Evolutionary conservation across 169 alveolate species (phyloP).

Genomic region (Plasmodium inui): DNA sequence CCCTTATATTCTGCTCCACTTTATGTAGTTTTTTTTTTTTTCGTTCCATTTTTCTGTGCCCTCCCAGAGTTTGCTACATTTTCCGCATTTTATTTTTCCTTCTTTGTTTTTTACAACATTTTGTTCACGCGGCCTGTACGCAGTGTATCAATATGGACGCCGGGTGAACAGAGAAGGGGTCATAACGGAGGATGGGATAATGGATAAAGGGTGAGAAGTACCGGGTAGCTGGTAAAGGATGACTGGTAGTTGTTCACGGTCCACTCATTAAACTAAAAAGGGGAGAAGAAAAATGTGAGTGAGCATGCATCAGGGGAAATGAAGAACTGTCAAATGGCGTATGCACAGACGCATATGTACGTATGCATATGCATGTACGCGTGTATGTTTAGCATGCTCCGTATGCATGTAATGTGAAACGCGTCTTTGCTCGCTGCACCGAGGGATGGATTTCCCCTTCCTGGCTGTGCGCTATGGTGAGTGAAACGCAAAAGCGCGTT

Average conservation of each 20-base stretch:
- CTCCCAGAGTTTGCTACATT: background rate
- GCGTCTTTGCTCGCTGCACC: background rate
- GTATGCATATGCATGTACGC: background rate
- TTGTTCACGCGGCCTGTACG: background rate
- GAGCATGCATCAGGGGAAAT: background rate
- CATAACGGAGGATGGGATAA: background rate
- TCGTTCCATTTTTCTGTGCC: background rate
- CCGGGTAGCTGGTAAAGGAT: no score
- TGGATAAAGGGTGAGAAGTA: background rate
- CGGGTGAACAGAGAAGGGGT: background rate
- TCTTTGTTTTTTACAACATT: conserved; percentile 3
- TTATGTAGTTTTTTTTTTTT: background rate
- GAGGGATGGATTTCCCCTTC: background rate
- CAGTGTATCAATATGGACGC: background rate
- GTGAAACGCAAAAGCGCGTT: background rate
- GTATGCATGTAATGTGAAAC: background rate
- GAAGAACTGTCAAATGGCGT: background rate
- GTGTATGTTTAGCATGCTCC: background rate
- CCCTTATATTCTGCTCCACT: background rate
- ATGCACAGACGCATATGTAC: background rate
- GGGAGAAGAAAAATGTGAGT: background rate
- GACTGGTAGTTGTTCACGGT: background rate
- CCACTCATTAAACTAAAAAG: background rate
- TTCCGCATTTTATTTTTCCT: background rate
- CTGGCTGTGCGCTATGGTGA: background rate